Percentiles rank a stretch among this genome's conserved stretches.
Evolutionary conservation across 306 rosid species (phyloP).

Genomic region (Vicia faba): DNA sequence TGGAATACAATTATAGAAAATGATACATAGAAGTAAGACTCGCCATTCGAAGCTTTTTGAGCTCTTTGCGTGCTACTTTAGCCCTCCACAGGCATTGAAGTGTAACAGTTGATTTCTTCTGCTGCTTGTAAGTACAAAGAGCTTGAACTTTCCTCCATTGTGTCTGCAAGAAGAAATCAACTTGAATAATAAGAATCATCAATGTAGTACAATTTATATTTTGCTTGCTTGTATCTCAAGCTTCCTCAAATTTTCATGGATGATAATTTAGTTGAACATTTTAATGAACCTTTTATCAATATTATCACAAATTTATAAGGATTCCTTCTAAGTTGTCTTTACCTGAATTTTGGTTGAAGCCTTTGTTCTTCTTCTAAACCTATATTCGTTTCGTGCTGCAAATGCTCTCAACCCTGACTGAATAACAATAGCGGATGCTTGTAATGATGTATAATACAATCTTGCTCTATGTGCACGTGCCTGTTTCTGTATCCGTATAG

Average conservation of each 20-base stretch:
- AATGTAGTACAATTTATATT: conserved; percentile 12
- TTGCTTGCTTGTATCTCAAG: conserved; percentile 10
- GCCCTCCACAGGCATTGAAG: conserved; percentile 91
- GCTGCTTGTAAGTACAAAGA: conserved; percentile 59
- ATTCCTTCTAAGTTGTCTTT: conserved; percentile 28
- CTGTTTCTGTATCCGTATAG: conserved; percentile 74
- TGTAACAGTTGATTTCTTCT: conserved; percentile 59
- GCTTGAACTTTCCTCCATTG: conserved; percentile 76
- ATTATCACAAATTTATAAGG: too few relatives aligned
- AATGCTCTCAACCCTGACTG: conserved; percentile 83
- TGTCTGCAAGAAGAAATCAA: conserved; percentile 55
- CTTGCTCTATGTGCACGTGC: conserved; percentile 59
- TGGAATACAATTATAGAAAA: conserved; percentile 8
- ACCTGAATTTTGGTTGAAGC: conserved; percentile 79
- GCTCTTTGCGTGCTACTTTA: conserved; percentile 78
- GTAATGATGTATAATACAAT: conserved; percentile 55
- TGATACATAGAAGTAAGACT: conserved; percentile 17
- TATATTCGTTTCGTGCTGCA: conserved; percentile 71
- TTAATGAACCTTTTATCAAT: conserved; percentile 14
- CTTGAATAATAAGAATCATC: conserved; percentile 1
- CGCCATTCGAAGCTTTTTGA: conserved; percentile 72
- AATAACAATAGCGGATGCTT: conserved; percentile 62
- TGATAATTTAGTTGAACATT: conserved; percentile 15
- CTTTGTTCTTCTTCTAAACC: conserved; percentile 71
- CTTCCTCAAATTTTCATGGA: conserved; percentile 6